Base-by-base conservation (phyloP, 2,329 filamentous ascomycete genomes). In the Endoconidiophora laricicola region DNA sequence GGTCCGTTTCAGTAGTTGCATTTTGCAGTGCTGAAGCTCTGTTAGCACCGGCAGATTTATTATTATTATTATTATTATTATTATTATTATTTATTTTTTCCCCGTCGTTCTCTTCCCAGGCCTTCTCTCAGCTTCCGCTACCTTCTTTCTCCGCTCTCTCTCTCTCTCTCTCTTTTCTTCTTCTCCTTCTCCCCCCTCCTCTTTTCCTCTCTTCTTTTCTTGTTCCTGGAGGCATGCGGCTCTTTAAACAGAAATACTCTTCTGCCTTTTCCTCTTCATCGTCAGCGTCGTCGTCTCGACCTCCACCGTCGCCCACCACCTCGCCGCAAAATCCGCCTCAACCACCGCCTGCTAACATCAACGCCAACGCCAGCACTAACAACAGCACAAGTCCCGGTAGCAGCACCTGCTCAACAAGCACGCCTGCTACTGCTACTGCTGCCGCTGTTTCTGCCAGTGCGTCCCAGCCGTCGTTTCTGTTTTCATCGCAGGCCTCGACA, bases 71-170 rank as follows among this genome's bases (percentile, higher is more conserved):
- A 44, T 20, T 44, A 44, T 20, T 44, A 16, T 18, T 18, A 18
- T 18, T 18, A 18, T 18, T 18, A 14, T 40, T 24, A 10, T 24
- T 43, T 43, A 43, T 43, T 49, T 49, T 54, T 54, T 52, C 51
- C 54, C 54, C 46, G 52, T 53, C 54, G 40, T 43, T 48, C 37
- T 29, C 47, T 47, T 45, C 18, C 37, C 14, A 49, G 42, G 16
- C 41, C 33, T 46, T 52, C 46, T 48, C 44, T 52, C 29, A 48
- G 37, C 50, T 49, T 54, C 45, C 40, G 29, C 50, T 42, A 38
- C 53, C 49, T 48, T 55, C 48, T 50, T 52, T 53, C 41, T 54
- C 54, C 52, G 56, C 55, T 56, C 57, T 60, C 58, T 57, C 60
- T 43, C 24, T 42, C 39, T 39, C 38, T 40, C 26, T 50, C 41